Conservation (phyloP, 2,329 filamentous ascomycete genomes). For the Stenocarpella maydis region DNA sequence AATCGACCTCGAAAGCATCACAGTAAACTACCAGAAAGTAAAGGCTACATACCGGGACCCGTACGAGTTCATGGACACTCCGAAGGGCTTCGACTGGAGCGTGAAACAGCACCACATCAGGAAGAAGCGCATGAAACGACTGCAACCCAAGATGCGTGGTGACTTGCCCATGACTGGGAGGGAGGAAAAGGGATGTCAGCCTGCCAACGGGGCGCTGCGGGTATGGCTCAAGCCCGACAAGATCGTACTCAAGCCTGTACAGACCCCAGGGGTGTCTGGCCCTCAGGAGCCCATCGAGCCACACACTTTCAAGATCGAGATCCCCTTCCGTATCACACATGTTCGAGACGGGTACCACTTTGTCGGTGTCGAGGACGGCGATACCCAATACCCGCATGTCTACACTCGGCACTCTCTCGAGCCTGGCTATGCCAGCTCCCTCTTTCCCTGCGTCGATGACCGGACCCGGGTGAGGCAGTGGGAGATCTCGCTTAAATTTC, state of each 20-base stretch:
- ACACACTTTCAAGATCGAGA: slow-evolving; percentile 53
- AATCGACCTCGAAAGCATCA: slow-evolving; percentile 63
- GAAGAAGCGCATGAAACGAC: slow-evolving; percentile 68
- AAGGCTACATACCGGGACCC: slow-evolving; percentile 67
- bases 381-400: slow-evolving; percentile 86
- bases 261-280: slow-evolving; percentile 34
- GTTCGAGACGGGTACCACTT: slow-evolving; percentile 92
- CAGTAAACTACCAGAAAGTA: slow-evolving; percentile 55
- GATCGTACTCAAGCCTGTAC: slow-evolving; percentile 40
- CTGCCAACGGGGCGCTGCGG: slow-evolving; percentile 61
- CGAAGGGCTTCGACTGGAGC: slow-evolving; percentile 67
- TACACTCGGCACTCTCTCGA: slow-evolving; percentile 86
- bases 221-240: slow-evolving; percentile 50
- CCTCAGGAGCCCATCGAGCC: slow-evolving; percentile 31
- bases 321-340: slow-evolving; percentile 80
- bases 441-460: slow-evolving; percentile 95
- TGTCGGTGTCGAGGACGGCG: slow-evolving; percentile 81
- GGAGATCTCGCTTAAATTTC: slow-evolving; percentile 87
- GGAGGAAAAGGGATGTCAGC: slow-evolving; percentile 63
- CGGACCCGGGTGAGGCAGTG: slow-evolving; percentile 78
- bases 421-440: slow-evolving; percentile 80
- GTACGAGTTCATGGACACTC: slow-evolving; percentile 70
- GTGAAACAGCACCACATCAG: slow-evolving; percentile 80
- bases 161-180: slow-evolving; percentile 65
- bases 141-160: slow-evolving; percentile 59